These are phyloP conservation scores for Cyclocybe aegerita DNA, from an alignment of 768 basidiomycete species.

Conservation along the genomic window DNA sequence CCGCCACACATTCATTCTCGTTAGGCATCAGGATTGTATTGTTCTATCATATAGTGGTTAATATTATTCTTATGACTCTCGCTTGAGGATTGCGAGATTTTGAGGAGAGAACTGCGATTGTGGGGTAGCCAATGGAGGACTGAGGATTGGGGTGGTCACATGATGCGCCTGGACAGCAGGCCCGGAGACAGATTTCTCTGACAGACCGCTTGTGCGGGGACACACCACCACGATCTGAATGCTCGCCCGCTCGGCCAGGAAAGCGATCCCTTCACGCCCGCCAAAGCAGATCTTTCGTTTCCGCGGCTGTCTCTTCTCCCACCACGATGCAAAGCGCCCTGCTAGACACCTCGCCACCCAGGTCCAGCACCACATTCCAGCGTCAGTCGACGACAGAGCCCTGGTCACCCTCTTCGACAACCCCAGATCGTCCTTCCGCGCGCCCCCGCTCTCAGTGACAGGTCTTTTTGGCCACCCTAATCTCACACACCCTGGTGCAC, in stretches of 20 bases:
- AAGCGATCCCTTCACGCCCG: conserved; percentile 37
- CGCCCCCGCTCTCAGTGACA: conserved; percentile 50
- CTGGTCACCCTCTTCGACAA: conserved; percentile 74
- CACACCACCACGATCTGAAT: conserved; percentile 27
- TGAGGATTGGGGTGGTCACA: neutral
- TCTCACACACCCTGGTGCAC: conserved; percentile 66
- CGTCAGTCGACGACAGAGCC: conserved; percentile 63
- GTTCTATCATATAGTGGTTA: conserved; percentile 14
- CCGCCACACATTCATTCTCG: conserved; percentile 13
- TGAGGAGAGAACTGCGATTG: neutral
- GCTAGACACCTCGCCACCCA: conserved; percentile 35
- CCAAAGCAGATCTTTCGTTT: conserved; percentile 35
- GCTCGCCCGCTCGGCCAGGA: conserved; percentile 41
- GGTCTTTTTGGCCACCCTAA: conserved; percentile 86
- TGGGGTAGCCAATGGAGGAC: neutral
- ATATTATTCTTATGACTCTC: conserved; percentile 11
- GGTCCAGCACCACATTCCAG: conserved; percentile 47
- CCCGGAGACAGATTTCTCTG: too few relatives aligned
- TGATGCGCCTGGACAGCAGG: neutral
- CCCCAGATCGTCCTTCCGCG: conserved; percentile 39
- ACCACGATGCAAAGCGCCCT: conserved; percentile 16
- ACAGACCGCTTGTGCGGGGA: neutral
- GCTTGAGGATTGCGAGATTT: neutral
- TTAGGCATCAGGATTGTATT: conserved; percentile 8
- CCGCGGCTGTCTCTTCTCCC: conserved; percentile 41